Percentiles rank a stretch among this genome's conserved stretches.
Evolutionary conservation across 108 stramenopile genomes (phyloP).

Genomic region (Chaetoceros muelleri): DNA sequence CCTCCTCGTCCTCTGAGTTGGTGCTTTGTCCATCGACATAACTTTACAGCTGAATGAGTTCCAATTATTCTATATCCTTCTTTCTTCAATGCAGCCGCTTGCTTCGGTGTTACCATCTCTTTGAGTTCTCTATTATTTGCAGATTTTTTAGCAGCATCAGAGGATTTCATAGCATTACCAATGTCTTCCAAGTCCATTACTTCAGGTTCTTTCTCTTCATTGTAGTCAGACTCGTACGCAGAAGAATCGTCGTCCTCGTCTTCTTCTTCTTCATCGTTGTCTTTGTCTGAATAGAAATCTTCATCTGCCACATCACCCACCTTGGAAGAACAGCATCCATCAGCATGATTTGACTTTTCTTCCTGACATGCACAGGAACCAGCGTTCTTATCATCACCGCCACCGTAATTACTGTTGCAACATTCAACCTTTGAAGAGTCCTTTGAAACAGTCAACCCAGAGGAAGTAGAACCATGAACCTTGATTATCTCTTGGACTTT

Average conservation of each 20-base stretch:
- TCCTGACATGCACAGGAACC: slow-evolving; percentile 6
- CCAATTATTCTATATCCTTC: slow-evolving; percentile 96
- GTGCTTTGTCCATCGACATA: slow-evolving; percentile 98
- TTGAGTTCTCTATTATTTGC: slow-evolving; percentile 18
- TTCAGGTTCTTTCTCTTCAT: slow-evolving; percentile 35
- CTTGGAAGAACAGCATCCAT: slow-evolving; percentile 9
- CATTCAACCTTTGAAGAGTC: too few species aligned
- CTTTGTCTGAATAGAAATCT: slow-evolving; percentile 3
- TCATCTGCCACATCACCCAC: slow-evolving; percentile 1
- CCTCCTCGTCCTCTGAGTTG: slow-evolving; percentile 92
- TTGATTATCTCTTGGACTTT: not conserved
- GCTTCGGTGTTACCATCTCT: slow-evolving; percentile 92
- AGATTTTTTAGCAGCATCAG: slow-evolving; percentile 12
- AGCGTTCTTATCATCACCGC: slow-evolving; percentile 6
- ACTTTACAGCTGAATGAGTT: slow-evolving; percentile 91
- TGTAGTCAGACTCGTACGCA: slow-evolving; percentile 30
- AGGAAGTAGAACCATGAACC: slow-evolving; percentile 2
- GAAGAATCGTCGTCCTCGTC: slow-evolving; percentile 29
- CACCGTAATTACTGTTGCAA: slow-evolving; percentile 5
- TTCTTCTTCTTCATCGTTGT: slow-evolving; percentile 26
- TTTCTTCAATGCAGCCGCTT: slow-evolving; percentile 84
- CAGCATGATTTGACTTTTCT: slow-evolving; percentile 1
- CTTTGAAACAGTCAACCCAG: too few species aligned
- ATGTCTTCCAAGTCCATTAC: slow-evolving; percentile 90
- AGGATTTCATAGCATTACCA: slow-evolving; percentile 49